Evolutionary conservation across 345 rosid species (phyloP), one percentile per base, ranked within the genome.

Genomic region (Eucalyptus tenuipes): DNA sequence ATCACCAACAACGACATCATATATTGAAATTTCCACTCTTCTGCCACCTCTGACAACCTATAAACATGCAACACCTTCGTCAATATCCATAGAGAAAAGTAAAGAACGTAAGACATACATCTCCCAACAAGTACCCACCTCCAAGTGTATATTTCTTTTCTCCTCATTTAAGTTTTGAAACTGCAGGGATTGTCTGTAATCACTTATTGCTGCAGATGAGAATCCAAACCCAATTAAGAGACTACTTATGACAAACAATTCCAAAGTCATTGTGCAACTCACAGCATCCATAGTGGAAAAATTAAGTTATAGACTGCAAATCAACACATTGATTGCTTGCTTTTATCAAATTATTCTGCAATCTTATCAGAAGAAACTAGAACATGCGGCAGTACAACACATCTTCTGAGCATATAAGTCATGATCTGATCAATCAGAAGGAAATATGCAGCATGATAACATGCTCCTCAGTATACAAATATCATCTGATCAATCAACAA

Each of bases 1-100:
- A 91, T 98, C 99, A 86, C 99, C 99, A 90, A 98, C 99, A 33
- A 98, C 97, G 87, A 97, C 90, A 92, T 98, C 99, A 89, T 96
- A 97, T 87, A 98, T 98, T 47, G 99, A 98, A 85, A 95, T 88
- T 87, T 96, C 92, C 89, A 95, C 91, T 90, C 93, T 90, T 93
- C 98, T 95, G 79, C 99, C 99, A 89, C 92, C 96, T 89, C 99
- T 94, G 85, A 93, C 91, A 61, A 98, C 98, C 99, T 98, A 79
- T 31, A 88, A 71, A 85, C 24, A 53, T 85, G 87, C 86, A 64
- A 86, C 31, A 66, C 53, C 89, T 53, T 59, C 27, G 87, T 84
- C 42, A 57, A 13, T 53, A 59, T 79, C 3, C 45, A 87, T 64
- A 85, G 40, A 59, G 48, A 31, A 59, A 27, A 33, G 53, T 16